Evolutionary conservation across 768 basidiomycete genomes (phyloP), one percentile per base, ranked within the genome.

Genomic region (Lentinus tigrinus): DNA sequence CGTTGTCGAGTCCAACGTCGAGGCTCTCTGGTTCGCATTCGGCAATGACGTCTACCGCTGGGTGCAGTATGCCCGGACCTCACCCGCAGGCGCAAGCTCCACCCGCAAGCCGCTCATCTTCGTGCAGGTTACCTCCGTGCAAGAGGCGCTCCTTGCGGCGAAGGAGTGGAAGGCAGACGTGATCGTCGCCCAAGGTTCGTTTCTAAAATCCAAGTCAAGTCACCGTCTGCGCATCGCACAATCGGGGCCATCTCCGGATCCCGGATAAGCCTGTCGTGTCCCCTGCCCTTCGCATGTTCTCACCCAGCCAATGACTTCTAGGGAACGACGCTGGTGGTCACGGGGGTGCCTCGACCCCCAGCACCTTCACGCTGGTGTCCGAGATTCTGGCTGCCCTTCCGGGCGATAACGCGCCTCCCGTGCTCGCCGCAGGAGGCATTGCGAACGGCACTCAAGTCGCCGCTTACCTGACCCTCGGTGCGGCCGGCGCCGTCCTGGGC

Each of bases 241-340:
- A 24, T 42, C 49, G 54, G 44, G 54, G 39, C 27, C 43, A 23
- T 31, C 51, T 42, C 53, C 53, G 40, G 42, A 54, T 23, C 28
- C 26, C 28, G 40, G 52, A 59, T 54, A 49, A 55, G 52, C 53
- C 54, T 36, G 16, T 10, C 17, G 40, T 13, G 21, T 27, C 7
- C 40, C 16, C 23, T 39, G 47, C 36, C 24, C 17, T 28, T 9
- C 47, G 36, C 54, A 38, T 28, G 36, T 48, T 16, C 27, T 38
- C 43, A 19, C 24, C 34, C 46, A 17, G 21, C 27, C 34, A 6
- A 13, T n/a, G 9, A 17, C 60, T 49, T 5, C 27, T 66, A 93
- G 91, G 91, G 4, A 82, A 77, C 55, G 92, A 94, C 72, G 82
- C 89, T 38, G 92, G 92, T 8, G 92, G 92, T 26, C 92, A 93